Conservation (phyloP, 768 basidiomycete species). For the Steccherinum ochraceum region DNA sequence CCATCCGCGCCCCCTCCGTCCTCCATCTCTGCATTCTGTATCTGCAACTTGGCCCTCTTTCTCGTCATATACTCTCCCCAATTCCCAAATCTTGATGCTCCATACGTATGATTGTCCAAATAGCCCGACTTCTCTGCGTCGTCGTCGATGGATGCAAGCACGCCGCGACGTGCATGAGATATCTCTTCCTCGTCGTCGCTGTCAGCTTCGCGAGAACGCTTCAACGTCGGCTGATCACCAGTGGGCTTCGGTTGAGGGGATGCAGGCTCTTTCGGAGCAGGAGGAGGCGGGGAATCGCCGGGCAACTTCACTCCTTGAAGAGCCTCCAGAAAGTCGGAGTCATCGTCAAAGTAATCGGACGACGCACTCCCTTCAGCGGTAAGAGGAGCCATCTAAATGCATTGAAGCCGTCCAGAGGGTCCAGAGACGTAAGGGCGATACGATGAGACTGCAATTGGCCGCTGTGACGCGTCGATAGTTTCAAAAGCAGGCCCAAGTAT, state of each 20-base stretch:
- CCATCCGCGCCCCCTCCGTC: slow-evolving; percentile 11
- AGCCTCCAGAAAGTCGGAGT: slow-evolving; percentile 45
- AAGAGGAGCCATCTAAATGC: background rate
- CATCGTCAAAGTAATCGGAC: slow-evolving; percentile 52
- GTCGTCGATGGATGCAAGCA: slow-evolving; percentile 10
- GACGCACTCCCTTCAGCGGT: slow-evolving; percentile 24
- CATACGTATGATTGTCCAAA: slow-evolving; percentile 45
- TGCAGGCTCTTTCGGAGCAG: background rate
- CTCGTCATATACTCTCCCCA: slow-evolving; percentile 87
- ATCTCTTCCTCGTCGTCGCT: slow-evolving; percentile 28
- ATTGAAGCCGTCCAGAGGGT: slow-evolving; percentile 7
- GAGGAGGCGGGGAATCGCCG: slow-evolving; percentile 30
- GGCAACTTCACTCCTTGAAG: slow-evolving; percentile 40
- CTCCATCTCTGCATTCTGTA: slow-evolving; percentile 54
- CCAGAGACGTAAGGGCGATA: slow-evolving; percentile 1
- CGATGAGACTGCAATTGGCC: no score
- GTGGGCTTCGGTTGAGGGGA: slow-evolving; percentile 3
- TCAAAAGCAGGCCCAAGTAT: no score
- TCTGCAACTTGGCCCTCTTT: slow-evolving; percentile 86
- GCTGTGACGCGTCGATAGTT: no score
- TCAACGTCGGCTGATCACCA: slow-evolving; percentile 24
- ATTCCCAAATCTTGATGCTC: slow-evolving; percentile 72
- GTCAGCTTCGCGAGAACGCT: slow-evolving; percentile 29
- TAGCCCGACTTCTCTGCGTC: slow-evolving; percentile 8
- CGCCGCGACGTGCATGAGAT: slow-evolving; percentile 5